Base-by-base conservation (phyloP, 139 green algal species). In the Monoraphidium neglectum region DNA sequence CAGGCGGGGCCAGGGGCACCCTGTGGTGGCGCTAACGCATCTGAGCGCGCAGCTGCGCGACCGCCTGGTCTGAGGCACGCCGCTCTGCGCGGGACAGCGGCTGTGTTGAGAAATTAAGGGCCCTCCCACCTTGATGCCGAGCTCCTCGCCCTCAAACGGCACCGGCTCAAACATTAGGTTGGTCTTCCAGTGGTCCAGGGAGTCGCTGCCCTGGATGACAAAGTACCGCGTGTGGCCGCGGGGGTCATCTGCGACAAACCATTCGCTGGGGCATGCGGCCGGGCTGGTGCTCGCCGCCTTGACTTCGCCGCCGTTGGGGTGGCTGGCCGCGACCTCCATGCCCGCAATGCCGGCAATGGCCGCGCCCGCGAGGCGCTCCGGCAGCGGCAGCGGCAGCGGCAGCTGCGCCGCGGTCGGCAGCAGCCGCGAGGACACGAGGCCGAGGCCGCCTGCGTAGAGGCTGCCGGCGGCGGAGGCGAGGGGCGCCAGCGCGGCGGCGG, bases 91-190 rank as follows among this genome's bases (percentile, higher is more conserved):
- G 49, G 49, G 49, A 18, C 16, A 18, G 49, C 16, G 49, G 49
- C 16, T 59, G 16, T 15, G 49, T 15, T 15, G 49, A 59, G 49
- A 18, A 18, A 18, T 59, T 18, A 18, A 18, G 16, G n/a, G n/a
- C n/a, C n/a, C n/a, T n/a, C n/a, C n/a, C n/a, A n/a, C n/a, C n/a
- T n/a, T n/a, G 65, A 75, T 69, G 66, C 66, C 65, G 28, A 92
- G 87, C 83, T 90, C 93, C 28, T 97, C 84, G 5, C 90, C 92
- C 86, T 99, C 96, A 88, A 99, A 99, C 13, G 80, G 6, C 12
- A 98, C 89, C 2, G 96, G 96, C 80, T 99, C 94, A 82, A 99
- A 99, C 23, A 88, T 95, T 0, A 99, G 76, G 84, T 98, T 98
- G 8, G 91, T 78, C 35, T 72, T 72, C 92, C 92, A 96, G 81